Conservation (phyloP, 2,329 filamentous ascomycete species). For the Aspergillus uvarum region DNA sequence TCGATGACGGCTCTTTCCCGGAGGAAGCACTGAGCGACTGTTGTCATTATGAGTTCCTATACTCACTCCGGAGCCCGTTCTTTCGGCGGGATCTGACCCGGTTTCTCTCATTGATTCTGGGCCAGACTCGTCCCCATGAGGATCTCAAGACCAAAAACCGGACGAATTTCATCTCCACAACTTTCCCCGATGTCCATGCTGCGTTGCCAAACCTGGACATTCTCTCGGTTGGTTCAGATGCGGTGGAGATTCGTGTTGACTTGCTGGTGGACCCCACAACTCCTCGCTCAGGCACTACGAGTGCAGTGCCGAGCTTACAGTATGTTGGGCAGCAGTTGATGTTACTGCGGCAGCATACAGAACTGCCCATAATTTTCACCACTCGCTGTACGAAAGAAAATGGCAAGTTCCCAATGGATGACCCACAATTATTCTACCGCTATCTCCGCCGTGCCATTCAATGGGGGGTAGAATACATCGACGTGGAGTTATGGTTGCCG, state of each 20-base stretch:
- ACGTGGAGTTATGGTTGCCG: conserved; percentile 84
- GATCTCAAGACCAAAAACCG: conserved; percentile 68
- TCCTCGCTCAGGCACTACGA: conserved; percentile 57
- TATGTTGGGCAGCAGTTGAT: conserved; percentile 87
- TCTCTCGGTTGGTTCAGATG: conserved; percentile 80
- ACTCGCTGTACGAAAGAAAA: conserved; percentile 80
- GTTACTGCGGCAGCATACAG: conserved; percentile 77
- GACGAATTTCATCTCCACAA: conserved; percentile 84
- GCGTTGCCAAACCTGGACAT: conserved; percentile 84
- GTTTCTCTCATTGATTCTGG: conserved; percentile 75
- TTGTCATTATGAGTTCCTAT: conserved; percentile 86
- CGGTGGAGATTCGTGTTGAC: conserved; percentile 81
- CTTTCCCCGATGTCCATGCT: conserved; percentile 80
- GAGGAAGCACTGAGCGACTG: conserved; percentile 63
- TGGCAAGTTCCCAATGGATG: conserved; percentile 79
- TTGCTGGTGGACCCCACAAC: conserved; percentile 68
- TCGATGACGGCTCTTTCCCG: conserved; percentile 69
- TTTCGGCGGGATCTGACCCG: conserved; percentile 73
- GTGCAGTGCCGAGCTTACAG: conserved; percentile 70
- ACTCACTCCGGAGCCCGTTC: conserved; percentile 66
- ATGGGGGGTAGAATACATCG: conserved; percentile 87
- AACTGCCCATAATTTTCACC: conserved; percentile 87
- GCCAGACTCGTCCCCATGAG: conserved; percentile 75
- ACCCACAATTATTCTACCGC: conserved; percentile 70
- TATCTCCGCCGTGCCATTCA: conserved; percentile 83